phyloP scores from a whole-genome alignment of 1,284 basidiomycete species.

The Ganoderma lingzhi region DNA sequence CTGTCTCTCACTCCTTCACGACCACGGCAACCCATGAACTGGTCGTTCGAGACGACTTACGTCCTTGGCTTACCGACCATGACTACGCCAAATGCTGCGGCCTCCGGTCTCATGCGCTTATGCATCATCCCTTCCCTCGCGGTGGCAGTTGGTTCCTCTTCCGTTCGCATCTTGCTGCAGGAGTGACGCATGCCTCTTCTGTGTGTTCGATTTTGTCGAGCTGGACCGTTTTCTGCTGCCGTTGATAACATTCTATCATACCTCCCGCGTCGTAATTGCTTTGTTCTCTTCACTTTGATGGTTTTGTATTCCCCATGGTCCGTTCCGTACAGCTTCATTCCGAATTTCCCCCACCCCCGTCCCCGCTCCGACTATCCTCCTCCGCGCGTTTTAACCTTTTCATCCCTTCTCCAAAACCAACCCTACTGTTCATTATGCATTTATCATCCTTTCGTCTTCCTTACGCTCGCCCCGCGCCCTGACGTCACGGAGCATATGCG shows the following conservation, averaged over 20 bases:
- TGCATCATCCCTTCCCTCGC: constrained; percentile 11
- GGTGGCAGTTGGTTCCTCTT: constrained; percentile 12
- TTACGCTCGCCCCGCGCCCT: background rate
- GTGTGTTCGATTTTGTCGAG: constrained; percentile 12
- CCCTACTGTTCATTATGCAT: background rate
- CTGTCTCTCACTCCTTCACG: constrained; percentile 6
- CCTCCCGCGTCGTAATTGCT: constrained; percentile 19
- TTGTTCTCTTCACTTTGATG: constrained; percentile 22
- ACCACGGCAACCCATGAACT: constrained; percentile 8
- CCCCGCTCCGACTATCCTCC: constrained; percentile 1
- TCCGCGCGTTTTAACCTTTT: background rate
- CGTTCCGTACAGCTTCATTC: constrained; percentile 10
- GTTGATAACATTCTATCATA: constrained; percentile 23
- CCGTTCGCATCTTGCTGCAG: background rate
- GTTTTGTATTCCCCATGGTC: constrained; percentile 17
- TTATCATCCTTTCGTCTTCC: background rate
- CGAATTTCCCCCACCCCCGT: constrained; percentile 7
- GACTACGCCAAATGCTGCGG: constrained; percentile 14
- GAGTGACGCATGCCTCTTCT: background rate
- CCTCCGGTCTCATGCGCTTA: constrained; percentile 20
- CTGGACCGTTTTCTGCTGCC: constrained; percentile 19
- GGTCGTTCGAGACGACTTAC: constrained; percentile 1
- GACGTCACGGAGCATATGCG: background rate
- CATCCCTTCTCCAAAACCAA: background rate
- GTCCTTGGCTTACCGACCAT: background rate